These are phyloP conservation scores for Scopulariopsis brevicaulis DNA, from an alignment of 2,329 filamentous ascomycete genomes.

Conservation along the genomic window DNA sequence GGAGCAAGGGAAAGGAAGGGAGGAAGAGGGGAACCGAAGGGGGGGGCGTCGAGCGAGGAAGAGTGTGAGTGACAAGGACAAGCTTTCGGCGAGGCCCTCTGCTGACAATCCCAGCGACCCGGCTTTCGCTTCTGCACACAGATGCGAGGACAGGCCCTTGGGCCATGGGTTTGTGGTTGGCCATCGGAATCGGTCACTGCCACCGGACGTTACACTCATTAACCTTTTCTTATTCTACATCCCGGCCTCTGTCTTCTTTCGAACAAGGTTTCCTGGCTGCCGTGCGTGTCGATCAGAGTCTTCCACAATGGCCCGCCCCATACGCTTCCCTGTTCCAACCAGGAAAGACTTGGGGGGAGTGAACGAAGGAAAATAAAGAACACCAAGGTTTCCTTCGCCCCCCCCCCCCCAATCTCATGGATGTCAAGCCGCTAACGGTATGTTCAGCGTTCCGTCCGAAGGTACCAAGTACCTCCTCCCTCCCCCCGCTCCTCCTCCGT, in stretches of 20 bases:
- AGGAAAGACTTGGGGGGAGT: background rate
- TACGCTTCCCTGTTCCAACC: too few relatives aligned
- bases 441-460: too few relatives aligned
- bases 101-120: background rate
- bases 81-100: background rate
- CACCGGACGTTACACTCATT: too few relatives aligned
- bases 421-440: background rate
- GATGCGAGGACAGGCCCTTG: too few relatives aligned
- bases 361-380: background rate
- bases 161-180: too few relatives aligned
- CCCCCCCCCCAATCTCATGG: background rate
- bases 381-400: background rate
- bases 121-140: background rate
- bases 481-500: background rate
- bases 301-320: too few relatives aligned
- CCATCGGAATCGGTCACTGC: too few relatives aligned
- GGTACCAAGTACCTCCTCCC: background rate
- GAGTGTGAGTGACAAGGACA: background rate
- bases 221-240: too few relatives aligned
- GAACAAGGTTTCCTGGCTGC: too few relatives aligned
- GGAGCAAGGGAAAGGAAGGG: background rate
- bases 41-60: background rate
- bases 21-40: background rate
- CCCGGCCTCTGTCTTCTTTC: too few relatives aligned
- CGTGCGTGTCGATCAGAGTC: too few relatives aligned